phyloP scores from a whole-genome alignment of 1,284 basidiomycete genomes.

The Fomitiporia mediterranea region DNA sequence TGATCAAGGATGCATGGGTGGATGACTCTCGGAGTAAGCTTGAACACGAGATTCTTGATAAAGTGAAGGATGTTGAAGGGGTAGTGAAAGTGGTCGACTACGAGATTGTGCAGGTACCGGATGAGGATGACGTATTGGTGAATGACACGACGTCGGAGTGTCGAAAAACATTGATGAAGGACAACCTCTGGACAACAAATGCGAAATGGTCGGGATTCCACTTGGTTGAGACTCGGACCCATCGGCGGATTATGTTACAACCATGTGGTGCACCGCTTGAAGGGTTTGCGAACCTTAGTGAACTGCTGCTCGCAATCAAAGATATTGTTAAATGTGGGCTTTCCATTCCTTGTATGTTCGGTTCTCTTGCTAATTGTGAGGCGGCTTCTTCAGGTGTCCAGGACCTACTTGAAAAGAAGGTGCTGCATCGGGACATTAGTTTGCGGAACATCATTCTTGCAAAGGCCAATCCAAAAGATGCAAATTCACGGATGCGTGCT shows the following conservation, averaged over 20 bases:
- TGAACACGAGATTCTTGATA: too few species aligned
- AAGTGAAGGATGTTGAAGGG: too few species aligned
- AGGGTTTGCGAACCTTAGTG: background rate
- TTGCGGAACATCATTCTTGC: background rate
- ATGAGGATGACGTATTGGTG: too few species aligned
- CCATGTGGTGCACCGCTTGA: background rate
- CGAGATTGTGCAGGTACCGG: too few species aligned
- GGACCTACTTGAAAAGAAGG: background rate
- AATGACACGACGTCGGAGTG: too few species aligned
- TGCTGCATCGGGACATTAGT: conserved; percentile 3
- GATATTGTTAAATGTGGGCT: background rate
- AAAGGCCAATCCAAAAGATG: background rate
- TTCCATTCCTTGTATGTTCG: background rate
- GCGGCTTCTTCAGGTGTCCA: background rate
- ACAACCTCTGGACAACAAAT: too few species aligned
- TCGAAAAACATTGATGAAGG: too few species aligned
- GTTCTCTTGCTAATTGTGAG: background rate
- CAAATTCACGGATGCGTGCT: background rate
- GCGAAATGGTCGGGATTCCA: too few species aligned
- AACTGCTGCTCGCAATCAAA: conserved; percentile 2
- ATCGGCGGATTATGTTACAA: background rate
- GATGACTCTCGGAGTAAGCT: too few species aligned
- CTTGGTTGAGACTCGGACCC: too few species aligned
- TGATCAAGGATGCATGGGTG: too few species aligned
- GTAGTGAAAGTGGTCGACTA: too few species aligned